Evolutionary conservation across 805 yeast species (phyloP), one percentile per base, ranked within the genome.

Genomic region (Ogataea zsoltii): DNA sequence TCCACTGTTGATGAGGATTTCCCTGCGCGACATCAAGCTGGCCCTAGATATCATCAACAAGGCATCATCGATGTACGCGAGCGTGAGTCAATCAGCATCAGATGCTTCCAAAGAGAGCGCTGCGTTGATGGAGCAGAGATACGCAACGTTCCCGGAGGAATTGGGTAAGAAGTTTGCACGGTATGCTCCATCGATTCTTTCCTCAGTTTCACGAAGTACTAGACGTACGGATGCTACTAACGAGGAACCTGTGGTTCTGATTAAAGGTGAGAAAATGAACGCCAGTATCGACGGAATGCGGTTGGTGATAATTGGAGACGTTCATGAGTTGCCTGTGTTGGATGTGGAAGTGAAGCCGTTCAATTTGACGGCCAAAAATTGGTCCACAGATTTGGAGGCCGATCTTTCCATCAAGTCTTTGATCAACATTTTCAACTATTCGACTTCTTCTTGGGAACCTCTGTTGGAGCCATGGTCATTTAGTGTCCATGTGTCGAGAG

Each of bases 381-480:
- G 97, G 97, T 85, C 96, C 0, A 82, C 91, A 1, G 91, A 87
- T 48, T 64, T 91, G 44, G 83, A 82, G 54, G 86, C 88, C 1
- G 82, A 80, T 45, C 72, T 85, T 0, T 76, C 78, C 19, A 64
- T 90, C 29, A 86, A 80, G 49, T 74, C 89, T 0, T 77, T 70
- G 49, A 76, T 86, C 9, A 90, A 88, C 63, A 79, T 88, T 16
- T 91, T 86, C 71, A 90, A 90, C 62, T 91, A 91, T 62, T 79
- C 97, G 0, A 80, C 86, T 50, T 90, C 97, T 3, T 78, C 89
- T 0, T 91, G 99, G 98, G 98, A 94, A 58, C 97, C 99, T 0
- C 69, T 94, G 37, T 63, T 94, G 40, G 99, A 94, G 58, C 84
- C 92, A 0, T 86, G 96, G 87, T 83, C 88, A 6, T 71, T 92